A percentile compares a stretch with the other conserved stretches of the same genome.
Evolutionary conservation across 208 protist species (phyloP).

Genomic region (Acanthamoeba castellanii): DNA sequence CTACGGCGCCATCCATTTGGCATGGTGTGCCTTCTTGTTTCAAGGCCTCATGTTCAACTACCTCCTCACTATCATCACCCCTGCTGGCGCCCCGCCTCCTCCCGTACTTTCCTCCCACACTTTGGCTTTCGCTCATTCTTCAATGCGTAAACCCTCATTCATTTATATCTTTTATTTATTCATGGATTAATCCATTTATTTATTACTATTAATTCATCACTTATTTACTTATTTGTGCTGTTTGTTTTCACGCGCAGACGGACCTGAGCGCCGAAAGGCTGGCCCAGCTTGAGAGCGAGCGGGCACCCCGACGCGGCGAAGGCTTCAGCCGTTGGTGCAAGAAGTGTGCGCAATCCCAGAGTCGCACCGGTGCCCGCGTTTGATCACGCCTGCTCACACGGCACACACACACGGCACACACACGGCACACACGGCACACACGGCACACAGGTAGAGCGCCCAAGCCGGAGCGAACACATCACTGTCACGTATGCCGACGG

Average conservation of each 20-base stretch:
- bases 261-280: not conserved
- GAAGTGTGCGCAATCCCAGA: constrained; percentile 15
- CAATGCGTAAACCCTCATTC: not conserved
- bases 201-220: no score
- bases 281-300: constrained; percentile 21
- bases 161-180: not conserved
- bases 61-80: constrained; percentile 43
- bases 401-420: no score
- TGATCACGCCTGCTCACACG: no score
- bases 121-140: not conserved
- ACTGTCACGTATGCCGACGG: constrained; percentile 65
- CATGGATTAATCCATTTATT: no score
- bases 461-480: constrained; percentile 53
- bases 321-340: constrained; percentile 67
- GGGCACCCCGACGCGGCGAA: constrained; percentile 26
- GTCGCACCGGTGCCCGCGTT: no score
- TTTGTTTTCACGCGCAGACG: not conserved
- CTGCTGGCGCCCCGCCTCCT: constrained; percentile 41
- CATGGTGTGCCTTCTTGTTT: constrained; percentile 25
- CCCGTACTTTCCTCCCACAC: not conserved
- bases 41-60: constrained; percentile 74
- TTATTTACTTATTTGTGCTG: not conserved
- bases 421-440: no score
- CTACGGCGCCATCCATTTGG: constrained; percentile 25
- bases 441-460: not conserved